Evolutionary conservation across 225 moss, liverwort and hornwort genomes (phyloP).

Genomic region (Physcomitrium patens): DNA sequence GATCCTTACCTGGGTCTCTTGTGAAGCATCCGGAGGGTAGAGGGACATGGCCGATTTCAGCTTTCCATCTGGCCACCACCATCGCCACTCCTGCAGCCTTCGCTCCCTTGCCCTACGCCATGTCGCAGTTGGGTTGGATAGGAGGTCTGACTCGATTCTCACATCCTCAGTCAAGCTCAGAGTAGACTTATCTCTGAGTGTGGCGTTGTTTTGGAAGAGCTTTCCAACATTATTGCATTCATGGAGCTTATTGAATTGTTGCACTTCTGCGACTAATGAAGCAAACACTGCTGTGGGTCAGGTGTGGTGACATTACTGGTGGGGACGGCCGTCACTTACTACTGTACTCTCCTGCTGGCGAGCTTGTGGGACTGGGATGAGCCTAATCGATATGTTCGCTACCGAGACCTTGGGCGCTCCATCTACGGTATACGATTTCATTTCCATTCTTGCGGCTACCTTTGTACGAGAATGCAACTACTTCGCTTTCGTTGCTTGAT

Average conservation of each 20-base stretch:
- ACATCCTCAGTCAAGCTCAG: background rate
- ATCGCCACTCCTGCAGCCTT: slow-evolving; percentile 86
- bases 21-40: slow-evolving; percentile 39
- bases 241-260: background rate
- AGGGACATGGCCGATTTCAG: slow-evolving; percentile 57
- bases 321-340: slow-evolving; percentile 66
- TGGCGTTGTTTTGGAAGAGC: too few relatives aligned
- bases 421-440: slow-evolving; percentile 47
- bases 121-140: slow-evolving; percentile 71
- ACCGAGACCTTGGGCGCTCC: slow-evolving; percentile 61
- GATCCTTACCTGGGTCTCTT: slow-evolving; percentile 23
- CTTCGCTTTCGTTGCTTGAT: too few relatives aligned
- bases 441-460: background rate
- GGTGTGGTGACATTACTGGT: slow-evolving; percentile 55
- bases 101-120: slow-evolving; percentile 72
- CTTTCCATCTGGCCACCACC: slow-evolving; percentile 80
- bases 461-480: too few relatives aligned
- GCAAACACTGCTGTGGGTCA: slow-evolving; percentile 33
- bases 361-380: slow-evolving; percentile 74
- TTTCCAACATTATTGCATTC: too few relatives aligned
- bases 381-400: slow-evolving; percentile 57
- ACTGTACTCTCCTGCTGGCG: slow-evolving; percentile 61
- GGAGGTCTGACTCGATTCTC: slow-evolving; percentile 39
- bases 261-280: background rate
- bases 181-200: too few relatives aligned